Conservation (phyloP, 495 filamentous ascomycete species). For the Trypethelium eluteriae region DNA sequence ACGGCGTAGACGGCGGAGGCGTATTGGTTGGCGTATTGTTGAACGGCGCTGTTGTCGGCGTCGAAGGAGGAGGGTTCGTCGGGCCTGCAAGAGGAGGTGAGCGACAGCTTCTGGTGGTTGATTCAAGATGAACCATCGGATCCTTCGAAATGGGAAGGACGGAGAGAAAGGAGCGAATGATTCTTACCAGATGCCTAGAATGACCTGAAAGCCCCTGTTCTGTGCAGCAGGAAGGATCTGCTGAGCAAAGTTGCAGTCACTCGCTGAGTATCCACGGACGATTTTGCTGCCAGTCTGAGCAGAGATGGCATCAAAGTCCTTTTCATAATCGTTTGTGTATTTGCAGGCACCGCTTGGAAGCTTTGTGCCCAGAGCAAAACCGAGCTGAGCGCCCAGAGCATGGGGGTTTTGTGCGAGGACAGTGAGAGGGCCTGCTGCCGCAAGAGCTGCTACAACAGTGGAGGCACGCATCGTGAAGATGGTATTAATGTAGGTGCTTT, state of each 20-base stretch:
- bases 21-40: slow-evolving; percentile 44
- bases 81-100: slow-evolving; percentile 44
- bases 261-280: slow-evolving; percentile 64
- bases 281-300: slow-evolving; percentile 40
- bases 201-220: slow-evolving; percentile 62
- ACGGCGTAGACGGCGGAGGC: slow-evolving; percentile 59
- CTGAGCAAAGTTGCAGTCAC: slow-evolving; percentile 58
- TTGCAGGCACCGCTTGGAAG: slow-evolving; percentile 57
- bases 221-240: slow-evolving; percentile 66
- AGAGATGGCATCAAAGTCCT: slow-evolving; percentile 57
- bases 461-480: slow-evolving; percentile 33
- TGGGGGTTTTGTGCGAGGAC: slow-evolving; percentile 28
- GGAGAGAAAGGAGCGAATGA: not conserved
- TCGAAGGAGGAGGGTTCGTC: slow-evolving; percentile 59
- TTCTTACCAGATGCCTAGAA: slow-evolving; percentile 67
- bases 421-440: slow-evolving; percentile 38
- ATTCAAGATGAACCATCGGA: not conserved
- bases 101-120: not conserved
- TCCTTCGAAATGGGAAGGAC: not conserved
- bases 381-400: slow-evolving; percentile 37
- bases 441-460: slow-evolving; percentile 34
- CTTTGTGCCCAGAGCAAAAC: slow-evolving; percentile 51
- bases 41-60: slow-evolving; percentile 53
- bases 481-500: not conserved
- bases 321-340: slow-evolving; percentile 51